Percentiles rank a stretch among this genome's conserved stretches.
phyloP scores from a whole-genome alignment of 768 basidiomycete genomes.

The Suillus subluteus region DNA sequence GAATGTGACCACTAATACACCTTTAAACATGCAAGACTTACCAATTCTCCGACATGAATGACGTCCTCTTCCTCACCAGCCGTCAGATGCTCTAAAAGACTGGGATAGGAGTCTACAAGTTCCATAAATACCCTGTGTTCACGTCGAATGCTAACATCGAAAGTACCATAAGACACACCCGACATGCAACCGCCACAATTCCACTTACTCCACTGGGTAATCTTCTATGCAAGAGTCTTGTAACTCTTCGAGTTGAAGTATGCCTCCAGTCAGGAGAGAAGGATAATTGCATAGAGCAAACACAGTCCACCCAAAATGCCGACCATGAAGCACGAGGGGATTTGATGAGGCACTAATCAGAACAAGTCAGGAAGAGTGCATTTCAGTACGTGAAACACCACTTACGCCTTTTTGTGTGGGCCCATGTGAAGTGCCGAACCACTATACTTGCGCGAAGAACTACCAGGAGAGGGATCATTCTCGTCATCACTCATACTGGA shows the following conservation, averaged over 20 bases:
- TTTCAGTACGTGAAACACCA: background rate
- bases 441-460: background rate
- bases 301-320: background rate
- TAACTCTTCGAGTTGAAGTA: background rate
- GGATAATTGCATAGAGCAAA: background rate
- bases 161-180: background rate
- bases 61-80: background rate
- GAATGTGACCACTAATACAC: too few relatives aligned
- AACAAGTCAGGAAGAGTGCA: background rate
- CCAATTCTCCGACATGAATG: background rate
- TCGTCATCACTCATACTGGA: background rate
- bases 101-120: background rate
- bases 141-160: background rate
- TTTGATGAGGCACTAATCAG: background rate
- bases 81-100: background rate
- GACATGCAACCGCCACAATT: background rate
- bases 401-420: background rate
- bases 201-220: background rate
- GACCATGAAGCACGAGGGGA: slow-evolving; percentile 3
- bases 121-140: slow-evolving; percentile 7
- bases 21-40: background rate
- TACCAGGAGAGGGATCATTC: background rate
- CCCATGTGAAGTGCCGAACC: background rate
- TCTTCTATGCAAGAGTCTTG: background rate
- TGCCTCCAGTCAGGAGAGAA: background rate